phyloP scores from a whole-genome alignment of 441 rosid species.

The Croton setiger region DNA sequence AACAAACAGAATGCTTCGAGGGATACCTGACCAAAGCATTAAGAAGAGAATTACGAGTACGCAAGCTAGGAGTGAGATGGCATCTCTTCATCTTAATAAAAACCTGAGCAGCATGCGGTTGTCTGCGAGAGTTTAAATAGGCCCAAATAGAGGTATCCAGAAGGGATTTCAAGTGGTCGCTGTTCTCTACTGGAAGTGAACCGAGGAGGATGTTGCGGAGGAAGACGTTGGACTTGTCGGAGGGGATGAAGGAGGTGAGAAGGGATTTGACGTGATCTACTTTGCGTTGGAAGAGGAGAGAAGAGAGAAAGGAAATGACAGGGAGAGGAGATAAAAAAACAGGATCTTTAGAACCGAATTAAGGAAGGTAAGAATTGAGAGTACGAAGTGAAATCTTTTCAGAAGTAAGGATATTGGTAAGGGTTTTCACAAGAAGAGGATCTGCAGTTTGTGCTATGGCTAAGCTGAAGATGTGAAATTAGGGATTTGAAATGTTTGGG shows the following conservation, averaged over 20 bases:
- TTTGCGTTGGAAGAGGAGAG: slow-evolving; percentile 48
- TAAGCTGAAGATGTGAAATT: too few relatives aligned
- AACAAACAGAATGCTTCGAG: slow-evolving; percentile 46
- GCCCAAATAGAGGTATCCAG: slow-evolving; percentile 62
- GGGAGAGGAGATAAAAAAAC: slow-evolving; percentile 38
- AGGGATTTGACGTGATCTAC: slow-evolving; percentile 66
- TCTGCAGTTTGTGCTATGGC: too few relatives aligned
- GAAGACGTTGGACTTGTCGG: slow-evolving; percentile 44
- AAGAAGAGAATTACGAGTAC: slow-evolving; percentile 67
- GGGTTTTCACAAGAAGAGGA: too few relatives aligned
- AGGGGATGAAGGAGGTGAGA: slow-evolving; percentile 55
- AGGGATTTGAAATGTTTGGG: too few relatives aligned
- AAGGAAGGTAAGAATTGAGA: too few relatives aligned
- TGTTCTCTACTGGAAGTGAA: slow-evolving; percentile 16
- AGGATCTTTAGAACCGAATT: background rate
- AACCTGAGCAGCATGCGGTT: slow-evolving; percentile 61
- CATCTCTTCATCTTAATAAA: slow-evolving; percentile 63
- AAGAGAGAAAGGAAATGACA: slow-evolving; percentile 56
- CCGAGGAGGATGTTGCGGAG: slow-evolving; percentile 48
- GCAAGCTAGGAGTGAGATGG: slow-evolving; percentile 50
- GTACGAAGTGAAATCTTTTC: too few relatives aligned
- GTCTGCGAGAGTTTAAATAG: slow-evolving; percentile 52
- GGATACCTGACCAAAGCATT: slow-evolving; percentile 63
- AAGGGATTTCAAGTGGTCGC: slow-evolving; percentile 39
- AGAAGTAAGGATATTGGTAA: too few relatives aligned